Base-by-base conservation (phyloP, 768 basidiomycete species). In the Boletus pseudopeckii region DNA sequence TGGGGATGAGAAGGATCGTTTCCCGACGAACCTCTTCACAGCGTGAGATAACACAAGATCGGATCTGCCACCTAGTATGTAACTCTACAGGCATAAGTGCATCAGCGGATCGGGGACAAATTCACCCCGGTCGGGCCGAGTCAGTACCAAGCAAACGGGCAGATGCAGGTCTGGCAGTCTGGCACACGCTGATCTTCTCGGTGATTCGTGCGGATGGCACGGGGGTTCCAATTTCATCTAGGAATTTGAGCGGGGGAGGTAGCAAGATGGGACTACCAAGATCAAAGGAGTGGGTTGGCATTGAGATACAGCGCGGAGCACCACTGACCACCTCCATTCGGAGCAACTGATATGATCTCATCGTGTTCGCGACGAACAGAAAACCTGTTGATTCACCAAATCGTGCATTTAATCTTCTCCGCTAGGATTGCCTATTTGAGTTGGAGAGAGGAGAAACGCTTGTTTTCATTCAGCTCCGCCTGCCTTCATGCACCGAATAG, bases 171-270 rank as follows among this genome's bases (percentile, higher is more conserved):
- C 5, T 7, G 14, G 18, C 32, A 22, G 32, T 22, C 45, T 33
- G 20, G 24, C n/a, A 22, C 30, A 26, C 17, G 24, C 11, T 4
- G 13, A 33, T 7, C 26, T 38, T 39, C 41, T 28, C 18, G 3
- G 36, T 39, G 45, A 28, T 58, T 58, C 49, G 18, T 36, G 37
- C 49, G 57, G 11, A 34, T 14, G 40, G 18, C 4, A 47, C 36
- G 49, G 50, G 15, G 1, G n/a, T 39, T 40, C 32, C n/a, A 14
- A 45, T 37, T 56, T 33, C 43, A 41, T 39, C 26, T 20, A 24
- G 20, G 43, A 36, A 48, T 7, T n/a, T 22, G 34, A 40, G 28
- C 24, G 33, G 9, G 10, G 6, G 11, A 39, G 17, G 15, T 1
- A 45, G 33, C 28, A 26, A 36, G 33, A 26, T 30, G 22, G 18